phyloP scores from a whole-genome alignment of 2,329 filamentous ascomycete genomes.

The Nemania sp. region DNA sequence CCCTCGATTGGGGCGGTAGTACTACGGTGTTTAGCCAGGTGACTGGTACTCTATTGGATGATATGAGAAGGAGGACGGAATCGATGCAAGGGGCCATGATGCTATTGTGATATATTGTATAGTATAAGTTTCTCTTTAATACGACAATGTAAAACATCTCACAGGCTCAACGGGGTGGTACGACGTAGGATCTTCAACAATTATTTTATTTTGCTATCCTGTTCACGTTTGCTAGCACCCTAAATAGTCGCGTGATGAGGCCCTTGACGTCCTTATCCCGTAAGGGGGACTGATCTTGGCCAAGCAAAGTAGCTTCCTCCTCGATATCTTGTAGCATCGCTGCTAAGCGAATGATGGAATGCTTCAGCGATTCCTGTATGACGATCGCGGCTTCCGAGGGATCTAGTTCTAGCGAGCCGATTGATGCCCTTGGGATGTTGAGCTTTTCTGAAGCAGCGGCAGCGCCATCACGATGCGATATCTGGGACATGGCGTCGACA shows the following conservation, averaged over 20 bases:
- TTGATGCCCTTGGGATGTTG: not conserved
- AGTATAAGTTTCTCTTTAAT: not conserved
- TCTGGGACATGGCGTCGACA: constrained; percentile 11
- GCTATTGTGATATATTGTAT: constrained; percentile 14
- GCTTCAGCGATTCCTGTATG: constrained; percentile 34
- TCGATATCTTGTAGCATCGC: constrained; percentile 38
- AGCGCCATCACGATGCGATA: not conserved
- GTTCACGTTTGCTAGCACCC: constrained; percentile 30
- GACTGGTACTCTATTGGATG: constrained; percentile 28
- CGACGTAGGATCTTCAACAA: too few species aligned
- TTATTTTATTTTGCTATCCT: not conserved
- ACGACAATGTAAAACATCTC: not conserved
- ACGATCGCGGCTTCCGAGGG: constrained; percentile 29
- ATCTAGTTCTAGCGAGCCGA: constrained; percentile 35
- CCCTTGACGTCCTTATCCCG: constrained; percentile 27
- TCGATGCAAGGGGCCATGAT: constrained; percentile 37
- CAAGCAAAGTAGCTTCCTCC: constrained; percentile 29
- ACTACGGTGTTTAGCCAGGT: constrained; percentile 4
- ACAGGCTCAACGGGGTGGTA: not conserved
- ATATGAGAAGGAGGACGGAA: constrained; percentile 36
- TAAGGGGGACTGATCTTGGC: constrained; percentile 19
- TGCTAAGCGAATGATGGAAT: constrained; percentile 37
- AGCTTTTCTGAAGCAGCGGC: not conserved
- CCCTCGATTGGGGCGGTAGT: constrained; percentile 30
- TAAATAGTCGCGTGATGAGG: constrained; percentile 34